A percentile compares a stretch with the other conserved stretches of the same genome.
These are phyloP conservation scores for Dothidotthia symphoricarpi DNA, from an alignment of 2,329 filamentous ascomycete species.

Conservation along the genomic window DNA sequence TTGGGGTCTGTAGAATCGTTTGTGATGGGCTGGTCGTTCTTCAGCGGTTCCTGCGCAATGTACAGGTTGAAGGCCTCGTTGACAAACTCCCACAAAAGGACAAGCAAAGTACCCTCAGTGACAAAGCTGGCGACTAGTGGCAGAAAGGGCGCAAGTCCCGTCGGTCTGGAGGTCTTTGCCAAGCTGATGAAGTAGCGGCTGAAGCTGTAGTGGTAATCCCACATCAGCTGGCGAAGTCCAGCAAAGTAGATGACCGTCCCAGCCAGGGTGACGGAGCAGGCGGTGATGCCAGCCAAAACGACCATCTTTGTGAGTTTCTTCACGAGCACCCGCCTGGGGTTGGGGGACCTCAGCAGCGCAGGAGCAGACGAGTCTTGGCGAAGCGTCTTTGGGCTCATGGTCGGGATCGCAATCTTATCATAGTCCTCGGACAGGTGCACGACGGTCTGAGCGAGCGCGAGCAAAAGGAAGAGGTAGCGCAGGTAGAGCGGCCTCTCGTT, in stretches of 20 bases:
- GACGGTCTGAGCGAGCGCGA: constrained; percentile 68
- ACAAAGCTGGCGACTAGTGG: constrained; percentile 53
- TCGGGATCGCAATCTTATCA: constrained; percentile 61
- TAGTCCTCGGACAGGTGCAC: constrained; percentile 71
- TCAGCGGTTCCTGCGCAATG: constrained; percentile 76
- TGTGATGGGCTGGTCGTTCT: constrained; percentile 80
- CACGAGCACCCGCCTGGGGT: constrained; percentile 21
- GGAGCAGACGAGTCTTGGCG: constrained; percentile 11
- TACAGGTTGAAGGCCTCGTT: constrained; percentile 79
- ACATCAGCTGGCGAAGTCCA: constrained; percentile 30
- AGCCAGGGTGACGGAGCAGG: constrained; percentile 50
- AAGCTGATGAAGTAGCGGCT: constrained; percentile 73
- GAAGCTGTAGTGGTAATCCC: constrained; percentile 62
- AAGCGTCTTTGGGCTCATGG: constrained; percentile 25
- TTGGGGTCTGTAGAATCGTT: constrained; percentile 87
- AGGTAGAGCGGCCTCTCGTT: constrained; percentile 88
- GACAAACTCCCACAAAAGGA: constrained; percentile 71
- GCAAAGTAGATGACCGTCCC: constrained; percentile 29
- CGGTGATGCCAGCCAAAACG: constrained; percentile 22
- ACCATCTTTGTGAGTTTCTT: constrained; percentile 19
- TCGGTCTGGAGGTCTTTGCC: constrained; percentile 60
- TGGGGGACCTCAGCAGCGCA: constrained; percentile 7
- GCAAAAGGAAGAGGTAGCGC: constrained; percentile 64
- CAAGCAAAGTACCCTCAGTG: constrained; percentile 63
- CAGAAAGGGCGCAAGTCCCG: constrained; percentile 59